Percentiles rank a stretch among this genome's conserved stretches.
Evolutionary conservation across 2,329 filamentous ascomycete species (phyloP).

Genomic region (Alternaria gansuensis): DNA sequence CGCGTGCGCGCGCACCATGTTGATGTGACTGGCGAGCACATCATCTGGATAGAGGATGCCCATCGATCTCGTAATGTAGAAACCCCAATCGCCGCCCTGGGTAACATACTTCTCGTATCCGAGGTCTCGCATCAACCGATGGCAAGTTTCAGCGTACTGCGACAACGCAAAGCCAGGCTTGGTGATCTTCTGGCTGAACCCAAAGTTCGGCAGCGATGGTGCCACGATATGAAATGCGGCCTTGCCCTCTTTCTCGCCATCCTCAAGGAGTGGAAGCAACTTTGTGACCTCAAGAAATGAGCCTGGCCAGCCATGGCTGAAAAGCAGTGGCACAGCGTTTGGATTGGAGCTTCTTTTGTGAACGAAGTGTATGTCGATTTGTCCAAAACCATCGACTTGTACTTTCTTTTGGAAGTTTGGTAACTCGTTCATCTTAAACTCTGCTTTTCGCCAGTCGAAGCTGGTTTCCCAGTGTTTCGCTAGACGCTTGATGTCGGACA

Average conservation of each 20-base stretch:
- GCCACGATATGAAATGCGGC: slow-evolving; percentile 64
- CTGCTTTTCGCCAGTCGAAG: slow-evolving; percentile 69
- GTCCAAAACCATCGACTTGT: slow-evolving; percentile 66
- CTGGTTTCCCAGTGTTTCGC: slow-evolving; percentile 64
- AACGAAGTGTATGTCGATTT: slow-evolving; percentile 70
- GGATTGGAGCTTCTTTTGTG: slow-evolving; percentile 63
- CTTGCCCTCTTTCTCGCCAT: slow-evolving; percentile 42
- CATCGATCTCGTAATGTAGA: slow-evolving; percentile 69
- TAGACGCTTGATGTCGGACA: slow-evolving; percentile 68
- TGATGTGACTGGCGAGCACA: slow-evolving; percentile 69
- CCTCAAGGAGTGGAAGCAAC: slow-evolving; percentile 60
- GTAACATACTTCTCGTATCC: slow-evolving; percentile 67
- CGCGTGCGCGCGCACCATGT: slow-evolving; percentile 61
- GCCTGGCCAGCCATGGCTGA: slow-evolving; percentile 76
- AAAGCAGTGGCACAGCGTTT: slow-evolving; percentile 70
- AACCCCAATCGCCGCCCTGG: slow-evolving; percentile 77
- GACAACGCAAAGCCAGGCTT: slow-evolving; percentile 66
- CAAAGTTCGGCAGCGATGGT: slow-evolving; percentile 65
- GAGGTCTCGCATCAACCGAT: slow-evolving; percentile 74
- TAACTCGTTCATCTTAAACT: slow-evolving; percentile 67
- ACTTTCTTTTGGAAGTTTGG: slow-evolving; percentile 67
- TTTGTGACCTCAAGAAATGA: slow-evolving; percentile 73
- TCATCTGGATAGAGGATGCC: slow-evolving; percentile 66
- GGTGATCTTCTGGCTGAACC: slow-evolving; percentile 61
- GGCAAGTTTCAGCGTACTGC: slow-evolving; percentile 70